These are phyloP conservation scores for Penicillium sp. DNA, from an alignment of 2,329 filamentous ascomycete genomes.

Conservation along the genomic window DNA sequence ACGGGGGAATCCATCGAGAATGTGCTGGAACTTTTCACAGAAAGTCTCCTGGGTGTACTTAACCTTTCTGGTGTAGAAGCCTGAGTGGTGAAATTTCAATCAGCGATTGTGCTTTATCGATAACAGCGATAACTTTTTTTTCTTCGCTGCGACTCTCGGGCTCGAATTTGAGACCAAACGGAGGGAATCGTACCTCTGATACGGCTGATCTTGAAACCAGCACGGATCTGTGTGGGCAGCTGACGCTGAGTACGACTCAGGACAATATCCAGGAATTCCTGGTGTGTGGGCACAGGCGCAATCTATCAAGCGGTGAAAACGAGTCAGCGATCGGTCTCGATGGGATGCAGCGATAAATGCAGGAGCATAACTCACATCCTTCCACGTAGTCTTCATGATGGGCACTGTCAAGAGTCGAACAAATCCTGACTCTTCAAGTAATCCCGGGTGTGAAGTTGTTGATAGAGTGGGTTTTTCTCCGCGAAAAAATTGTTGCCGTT, in stretches of 20 bases:
- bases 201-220: constrained; percentile 93
- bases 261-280: constrained; percentile 98
- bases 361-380: constrained; percentile 48
- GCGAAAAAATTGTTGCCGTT: constrained; percentile 29
- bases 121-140: constrained; percentile 24
- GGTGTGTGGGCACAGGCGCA: constrained; percentile 82
- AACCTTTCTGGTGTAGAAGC: constrained; percentile 96
- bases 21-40: constrained; percentile 85
- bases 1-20: constrained; percentile 89
- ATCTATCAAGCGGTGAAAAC: constrained; percentile 56
- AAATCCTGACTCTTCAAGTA: constrained; percentile 28
- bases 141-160: constrained; percentile 1
- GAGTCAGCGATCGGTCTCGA: constrained; percentile 30
- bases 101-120: constrained; percentile 32
- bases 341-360: background rate
- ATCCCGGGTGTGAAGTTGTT: constrained; percentile 23
- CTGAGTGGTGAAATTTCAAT: constrained; percentile 45
- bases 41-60: constrained; percentile 98
- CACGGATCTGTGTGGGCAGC: constrained; percentile 90
- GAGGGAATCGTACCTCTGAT: constrained; percentile 61
- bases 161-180: background rate
- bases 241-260: constrained; percentile 90
- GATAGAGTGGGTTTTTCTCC: constrained; percentile 25
- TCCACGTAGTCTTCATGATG: constrained; percentile 63
- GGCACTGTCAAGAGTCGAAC: constrained; percentile 30